Percentiles rank a stretch among this genome's conserved stretches.
phyloP scores from a whole-genome alignment of 176 grass and related monocot genomes.

The Guadua angustifolia region DNA sequence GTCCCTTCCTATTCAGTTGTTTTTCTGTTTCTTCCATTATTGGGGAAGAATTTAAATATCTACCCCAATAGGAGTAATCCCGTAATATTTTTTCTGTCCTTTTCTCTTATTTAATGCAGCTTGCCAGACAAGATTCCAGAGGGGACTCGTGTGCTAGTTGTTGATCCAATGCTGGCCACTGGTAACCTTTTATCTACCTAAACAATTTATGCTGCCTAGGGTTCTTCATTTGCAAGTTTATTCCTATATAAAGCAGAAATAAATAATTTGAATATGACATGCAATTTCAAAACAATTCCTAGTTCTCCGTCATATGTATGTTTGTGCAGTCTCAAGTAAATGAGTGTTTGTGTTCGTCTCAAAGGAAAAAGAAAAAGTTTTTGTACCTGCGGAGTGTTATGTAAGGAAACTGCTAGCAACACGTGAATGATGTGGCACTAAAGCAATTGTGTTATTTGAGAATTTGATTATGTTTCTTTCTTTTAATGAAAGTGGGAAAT shows the following conservation, averaged over 20 bases:
- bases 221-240: background rate
- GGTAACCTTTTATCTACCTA: conserved; percentile 54
- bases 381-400: conserved; percentile 23
- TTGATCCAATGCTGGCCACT: conserved; percentile 97
- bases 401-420: conserved; percentile 27
- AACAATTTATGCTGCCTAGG: conserved; percentile 6
- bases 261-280: conserved; percentile 13
- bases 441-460: conserved; percentile 10
- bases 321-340: conserved; percentile 25
- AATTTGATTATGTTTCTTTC: background rate
- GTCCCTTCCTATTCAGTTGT: conserved; percentile 9
- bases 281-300: conserved; percentile 7
- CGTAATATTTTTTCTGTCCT: background rate
- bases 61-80: background rate
- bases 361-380: background rate
- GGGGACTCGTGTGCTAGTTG: conserved; percentile 76
- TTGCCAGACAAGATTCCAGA: conserved; percentile 86
- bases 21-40: conserved; percentile 19
- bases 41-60: background rate
- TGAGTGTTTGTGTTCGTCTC: background rate
- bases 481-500: background rate
- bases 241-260: background rate
- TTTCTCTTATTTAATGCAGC: conserved; percentile 54
- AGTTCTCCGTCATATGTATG: background rate
- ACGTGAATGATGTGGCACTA: background rate